Conservation (phyloP, 2,329 filamentous ascomycete species). For the Trichoderma sp. region DNA sequence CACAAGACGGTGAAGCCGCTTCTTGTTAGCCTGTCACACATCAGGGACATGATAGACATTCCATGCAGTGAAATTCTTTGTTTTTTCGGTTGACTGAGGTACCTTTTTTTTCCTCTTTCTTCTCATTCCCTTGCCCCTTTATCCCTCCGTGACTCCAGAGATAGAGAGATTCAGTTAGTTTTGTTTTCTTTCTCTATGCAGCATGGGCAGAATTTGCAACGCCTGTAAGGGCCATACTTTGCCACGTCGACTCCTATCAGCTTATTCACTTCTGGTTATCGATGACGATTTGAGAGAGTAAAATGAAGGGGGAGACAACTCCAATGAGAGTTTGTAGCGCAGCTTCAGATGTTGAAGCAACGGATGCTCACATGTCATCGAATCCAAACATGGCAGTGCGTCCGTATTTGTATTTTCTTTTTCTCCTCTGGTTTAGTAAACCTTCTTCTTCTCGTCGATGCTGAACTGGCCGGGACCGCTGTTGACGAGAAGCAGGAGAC, state of each 20-base stretch:
- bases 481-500: slow-evolving; percentile 94
- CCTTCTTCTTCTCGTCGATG: slow-evolving; percentile 99
- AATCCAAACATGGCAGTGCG: slow-evolving; percentile 23
- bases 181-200: slow-evolving; percentile 19
- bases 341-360: slow-evolving; percentile 26
- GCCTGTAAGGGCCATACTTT: slow-evolving; percentile 19
- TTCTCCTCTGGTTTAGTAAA: slow-evolving; percentile 65
- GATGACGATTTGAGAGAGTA: slow-evolving; percentile 15
- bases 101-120: background rate
- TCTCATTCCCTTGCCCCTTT: slow-evolving; percentile 8
- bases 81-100: slow-evolving; percentile 4
- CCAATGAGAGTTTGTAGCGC: slow-evolving; percentile 10
- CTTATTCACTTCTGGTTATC: slow-evolving; percentile 19
- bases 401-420: background rate
- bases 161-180: background rate
- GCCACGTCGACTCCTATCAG: slow-evolving; percentile 18
- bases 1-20: no score
- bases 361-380: slow-evolving; percentile 15
- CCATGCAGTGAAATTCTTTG: background rate
- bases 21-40: no score
- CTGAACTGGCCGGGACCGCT: slow-evolving; percentile 97
- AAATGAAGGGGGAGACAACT: slow-evolving; percentile 18
- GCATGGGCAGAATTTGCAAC: slow-evolving; percentile 25
- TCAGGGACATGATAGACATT: background rate
- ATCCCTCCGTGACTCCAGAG: slow-evolving; percentile 12